These are phyloP conservation scores for Coemansia sp. DNA, from an alignment of 192 early-diverging fungal species.

Conservation along the genomic window DNA sequence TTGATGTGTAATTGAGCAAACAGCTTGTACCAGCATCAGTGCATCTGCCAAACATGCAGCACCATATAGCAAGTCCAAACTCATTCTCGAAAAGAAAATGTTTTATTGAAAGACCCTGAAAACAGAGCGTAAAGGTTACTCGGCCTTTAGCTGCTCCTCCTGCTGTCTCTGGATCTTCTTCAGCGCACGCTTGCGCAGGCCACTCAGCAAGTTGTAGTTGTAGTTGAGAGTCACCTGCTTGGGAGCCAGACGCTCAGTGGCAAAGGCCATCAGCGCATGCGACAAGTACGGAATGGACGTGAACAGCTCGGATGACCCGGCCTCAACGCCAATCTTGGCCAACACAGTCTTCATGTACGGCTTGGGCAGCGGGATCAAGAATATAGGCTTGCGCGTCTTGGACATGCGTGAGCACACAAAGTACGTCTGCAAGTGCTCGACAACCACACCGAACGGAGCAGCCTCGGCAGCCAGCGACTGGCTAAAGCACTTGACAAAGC, in stretches of 20 bases:
- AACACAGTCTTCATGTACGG: constrained; percentile 76
- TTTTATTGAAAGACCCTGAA: no score
- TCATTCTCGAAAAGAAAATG: no score
- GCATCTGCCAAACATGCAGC: no score
- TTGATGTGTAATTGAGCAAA: no score
- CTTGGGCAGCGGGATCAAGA: constrained; percentile 76
- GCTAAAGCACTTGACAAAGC: constrained; percentile 87
- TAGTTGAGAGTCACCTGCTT: constrained; percentile 43
- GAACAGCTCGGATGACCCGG: constrained; percentile 63
- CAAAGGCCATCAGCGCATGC: constrained; percentile 49
- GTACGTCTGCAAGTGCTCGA: constrained; percentile 92
- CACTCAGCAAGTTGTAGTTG: constrained; percentile 40
- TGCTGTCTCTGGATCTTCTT: constrained; percentile 38
- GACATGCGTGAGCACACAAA: constrained; percentile 96
- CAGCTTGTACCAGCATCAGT: no score
- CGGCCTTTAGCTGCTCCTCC: constrained; percentile 4
- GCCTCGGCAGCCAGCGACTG: constrained; percentile 85
- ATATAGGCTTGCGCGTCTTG: constrained; percentile 82
- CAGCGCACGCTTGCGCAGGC: constrained; percentile 50
- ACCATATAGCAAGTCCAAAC: no score
- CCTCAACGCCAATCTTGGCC: constrained; percentile 65
- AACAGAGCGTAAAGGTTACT: not conserved
- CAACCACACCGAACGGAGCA: constrained; percentile 65
- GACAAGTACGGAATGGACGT: constrained; percentile 47
- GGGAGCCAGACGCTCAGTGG: constrained; percentile 31